Evolutionary conservation across 805 yeast species (phyloP), one percentile per base, ranked within the genome.

Genomic region (Barnettozyma californica): DNA sequence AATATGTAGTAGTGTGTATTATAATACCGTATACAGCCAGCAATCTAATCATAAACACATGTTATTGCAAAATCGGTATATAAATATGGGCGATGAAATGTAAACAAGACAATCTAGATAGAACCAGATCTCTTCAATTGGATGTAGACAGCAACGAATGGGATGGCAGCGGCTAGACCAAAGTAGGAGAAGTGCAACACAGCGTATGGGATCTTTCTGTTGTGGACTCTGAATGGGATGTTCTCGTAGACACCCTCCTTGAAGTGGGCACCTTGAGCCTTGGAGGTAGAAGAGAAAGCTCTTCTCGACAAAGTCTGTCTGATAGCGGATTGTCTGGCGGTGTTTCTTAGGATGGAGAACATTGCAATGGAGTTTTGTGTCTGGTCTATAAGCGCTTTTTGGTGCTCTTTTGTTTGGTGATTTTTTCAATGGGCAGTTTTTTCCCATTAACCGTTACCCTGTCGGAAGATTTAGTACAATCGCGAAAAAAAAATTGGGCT

Each of bases 201-300:
- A 58, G 83, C 87, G 68, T 78, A 90, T 58, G 97, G 98, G 57
- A 92, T 78, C 75, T 82, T 86, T 79, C 96, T 90, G 80, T 83
- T 77, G 79, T 89, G 90, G 55, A 92, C 95, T 78, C 81, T 81
- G 82, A 92, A 94, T 57, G 99, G 99, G 55, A 92, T 66, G 80
- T 94, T 92, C 63, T 85, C 75, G 83, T 94, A 94, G 43, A 84
- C 83, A 64, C 97, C 97, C 64, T 80, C 85, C 61, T 81, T 81
- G 65, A 77, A 82, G 71, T 80, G 86, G 55, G 61, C 75, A 44
- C 70, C 73, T 46, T 65, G 66, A 44, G 49, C 50, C 45, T 50
- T 68, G 59, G 73, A 66, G 49, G 84, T 63, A 57, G 89, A 70
- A 58, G 89, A 70, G 67, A 83, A 83, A 36, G 71, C 63, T 68